phyloP scores from a whole-genome alignment of 495 filamentous ascomycete species.

The Xanthoparmelia taractica region DNA sequence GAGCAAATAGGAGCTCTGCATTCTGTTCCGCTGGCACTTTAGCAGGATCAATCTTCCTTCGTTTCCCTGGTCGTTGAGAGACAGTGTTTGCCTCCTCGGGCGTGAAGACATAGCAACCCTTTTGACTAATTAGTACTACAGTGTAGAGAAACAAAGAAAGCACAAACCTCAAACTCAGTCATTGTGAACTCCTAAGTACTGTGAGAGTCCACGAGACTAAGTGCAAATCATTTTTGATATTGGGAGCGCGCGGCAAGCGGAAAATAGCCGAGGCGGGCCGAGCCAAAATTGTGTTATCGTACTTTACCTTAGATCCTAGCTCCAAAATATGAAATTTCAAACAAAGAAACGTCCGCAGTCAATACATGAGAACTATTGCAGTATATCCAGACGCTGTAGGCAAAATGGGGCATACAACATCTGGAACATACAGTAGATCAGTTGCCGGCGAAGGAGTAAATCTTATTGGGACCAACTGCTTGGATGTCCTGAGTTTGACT shows the following conservation, averaged over 20 bases:
- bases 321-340: not conserved
- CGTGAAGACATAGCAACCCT: conserved; percentile 68
- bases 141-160: not conserved
- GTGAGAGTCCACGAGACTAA: not conserved
- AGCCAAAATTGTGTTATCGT: not conserved
- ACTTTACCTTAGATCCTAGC: not conserved
- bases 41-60: conserved; percentile 46
- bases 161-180: conserved; percentile 10
- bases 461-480: not conserved
- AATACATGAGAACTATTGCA: not conserved
- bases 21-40: conserved; percentile 25
- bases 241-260: not conserved
- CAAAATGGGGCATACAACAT: not conserved
- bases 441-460: not conserved
- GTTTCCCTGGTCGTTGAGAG: conserved; percentile 52
- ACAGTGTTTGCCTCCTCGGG: conserved; percentile 33
- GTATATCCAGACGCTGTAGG: not conserved
- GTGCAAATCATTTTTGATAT: not conserved
- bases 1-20: conserved; percentile 42
- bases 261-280: not conserved
- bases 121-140: conserved; percentile 11
- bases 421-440: not conserved
- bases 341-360: not conserved
- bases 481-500: conserved; percentile 2
- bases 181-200: not conserved